Evolutionary conservation across 108 stramenopile genomes (phyloP).

Genomic region (Skeletonema menzelii): DNA sequence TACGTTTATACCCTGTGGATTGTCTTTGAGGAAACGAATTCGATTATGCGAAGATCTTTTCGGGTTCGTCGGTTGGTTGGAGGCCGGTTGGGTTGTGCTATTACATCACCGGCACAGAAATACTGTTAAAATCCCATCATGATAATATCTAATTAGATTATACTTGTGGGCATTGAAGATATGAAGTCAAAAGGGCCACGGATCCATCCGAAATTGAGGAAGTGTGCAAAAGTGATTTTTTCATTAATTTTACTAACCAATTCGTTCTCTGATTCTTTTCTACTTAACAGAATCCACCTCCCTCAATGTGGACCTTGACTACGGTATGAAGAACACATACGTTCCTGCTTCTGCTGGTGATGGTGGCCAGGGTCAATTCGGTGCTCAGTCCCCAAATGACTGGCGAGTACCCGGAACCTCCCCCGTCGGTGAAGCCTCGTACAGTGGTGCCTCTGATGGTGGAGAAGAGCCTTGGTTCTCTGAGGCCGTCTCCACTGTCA

Average conservation of each 20-base stretch:
- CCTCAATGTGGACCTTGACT: conserved; percentile 73
- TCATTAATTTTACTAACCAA: background rate
- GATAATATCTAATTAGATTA: background rate
- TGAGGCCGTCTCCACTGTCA: conserved; percentile 90
- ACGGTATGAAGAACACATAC: conserved; percentile 84
- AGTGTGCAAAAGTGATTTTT: background rate
- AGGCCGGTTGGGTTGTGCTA: background rate
- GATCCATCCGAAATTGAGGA: background rate
- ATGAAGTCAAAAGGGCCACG: background rate
- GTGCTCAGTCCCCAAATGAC: conserved; percentile 85
- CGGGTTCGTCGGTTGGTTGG: conserved; percentile 1
- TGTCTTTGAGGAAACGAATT: background rate
- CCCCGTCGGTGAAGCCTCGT: conserved; percentile 82
- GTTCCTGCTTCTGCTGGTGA: conserved; percentile 72
- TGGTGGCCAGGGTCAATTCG: conserved; percentile 92
- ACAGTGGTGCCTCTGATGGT: conserved; percentile 81
- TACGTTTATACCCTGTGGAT: conserved; percentile 48
- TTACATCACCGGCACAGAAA: background rate
- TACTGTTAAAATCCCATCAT: background rate
- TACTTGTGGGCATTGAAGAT: background rate
- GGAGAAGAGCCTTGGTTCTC: conserved; percentile 94
- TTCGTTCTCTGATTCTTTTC: background rate
- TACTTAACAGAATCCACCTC: conserved; percentile 31
- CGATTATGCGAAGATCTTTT: background rate
- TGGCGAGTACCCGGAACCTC: conserved; percentile 90